A percentile compares a stretch with the other conserved stretches of the same genome.
These are phyloP conservation scores for Aspergillus neoniger DNA, from an alignment of 2,329 filamentous ascomycete genomes.

Conservation along the genomic window DNA sequence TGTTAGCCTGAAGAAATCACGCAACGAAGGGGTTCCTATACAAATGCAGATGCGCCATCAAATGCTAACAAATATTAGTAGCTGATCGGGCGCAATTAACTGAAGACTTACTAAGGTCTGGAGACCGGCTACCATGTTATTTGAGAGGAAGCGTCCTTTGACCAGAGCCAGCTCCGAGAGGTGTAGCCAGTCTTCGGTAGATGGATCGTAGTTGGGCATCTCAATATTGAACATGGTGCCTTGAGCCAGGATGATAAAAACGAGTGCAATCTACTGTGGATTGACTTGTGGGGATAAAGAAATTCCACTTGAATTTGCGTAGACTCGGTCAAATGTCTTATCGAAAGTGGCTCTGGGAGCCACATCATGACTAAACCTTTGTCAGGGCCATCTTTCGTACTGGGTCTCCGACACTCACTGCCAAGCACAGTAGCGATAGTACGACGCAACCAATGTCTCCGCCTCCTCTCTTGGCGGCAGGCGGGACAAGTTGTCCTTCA, in stretches of 20 bases:
- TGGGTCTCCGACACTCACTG: neutral
- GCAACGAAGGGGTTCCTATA: neutral
- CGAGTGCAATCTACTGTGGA: conserved; percentile 3
- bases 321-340: conserved; percentile 2
- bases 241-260: conserved; percentile 5
- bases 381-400: neutral
- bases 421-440: conserved; percentile 8
- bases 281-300: neutral
- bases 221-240: conserved; percentile 6
- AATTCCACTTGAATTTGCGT: neutral
- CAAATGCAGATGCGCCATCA: conserved; percentile 6
- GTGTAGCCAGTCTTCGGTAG: conserved; percentile 3
- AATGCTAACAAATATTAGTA: conserved; percentile 4
- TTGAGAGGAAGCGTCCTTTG: conserved; percentile 1
- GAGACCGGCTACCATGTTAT: conserved; percentile 1
- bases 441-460: conserved; percentile 2
- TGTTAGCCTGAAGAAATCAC: neutral
- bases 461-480: neutral
- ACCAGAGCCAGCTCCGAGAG: conserved; percentile 5
- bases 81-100: neutral
- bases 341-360: neutral
- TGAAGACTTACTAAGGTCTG: conserved; percentile 1
- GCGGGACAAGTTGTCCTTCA: conserved; percentile 39
- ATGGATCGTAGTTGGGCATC: conserved; percentile 5
- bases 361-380: neutral